Evolutionary conservation across 2,329 filamentous ascomycete species (phyloP), one percentile per base, ranked within the genome.

Genomic region (Davidsoniella virescens): DNA sequence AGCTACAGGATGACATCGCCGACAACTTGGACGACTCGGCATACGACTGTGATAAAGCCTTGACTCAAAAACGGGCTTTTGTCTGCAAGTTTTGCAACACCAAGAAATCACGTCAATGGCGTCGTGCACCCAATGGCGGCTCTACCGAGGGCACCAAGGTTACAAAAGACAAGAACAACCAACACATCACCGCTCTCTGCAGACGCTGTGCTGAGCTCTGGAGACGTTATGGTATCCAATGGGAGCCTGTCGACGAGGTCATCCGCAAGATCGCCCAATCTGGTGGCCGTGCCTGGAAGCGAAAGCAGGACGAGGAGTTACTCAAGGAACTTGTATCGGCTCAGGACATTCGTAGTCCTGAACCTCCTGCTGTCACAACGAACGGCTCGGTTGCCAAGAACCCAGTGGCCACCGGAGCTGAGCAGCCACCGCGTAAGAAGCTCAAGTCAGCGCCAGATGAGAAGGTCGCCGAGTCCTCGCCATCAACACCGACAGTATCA

Each of bases 171-270:
- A 94, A 90, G 62, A 77, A 76, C 10, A 70, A 73, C 14, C 78
- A 83, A 57, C 78, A 83, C 36, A 76, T 93, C 16, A 75, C 88
- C 45, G 88, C 90, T 3, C 73, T 98, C 4, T 98, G 92, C 62
- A 75, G 87, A 52, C 80, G 90, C 53, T 98, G 92, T 61, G 88
- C 88, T 23, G 81, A 92, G 59, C 70, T 98, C 7, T 98, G 92
- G 92, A 82, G 92, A 46, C 85, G 90, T 56, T 98, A 98, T 64
- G 90, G 83, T 14, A 87, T 98, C 54, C 86, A 93, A 57, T 98
- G 87, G 80, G 92, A 96, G 64, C 86, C 94, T 56, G 75, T 87
- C 12, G 92, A 96, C 40, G 90, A 96, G 59, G 76, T 94, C 37
- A 78, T 82, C 38, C 94, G 88, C 67, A 94, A 94, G 67, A 80